Percentiles rank a stretch among this genome's conserved stretches.
Evolutionary conservation across 1,284 basidiomycete species (phyloP).

Genomic region (Takashimella koratensis): DNA sequence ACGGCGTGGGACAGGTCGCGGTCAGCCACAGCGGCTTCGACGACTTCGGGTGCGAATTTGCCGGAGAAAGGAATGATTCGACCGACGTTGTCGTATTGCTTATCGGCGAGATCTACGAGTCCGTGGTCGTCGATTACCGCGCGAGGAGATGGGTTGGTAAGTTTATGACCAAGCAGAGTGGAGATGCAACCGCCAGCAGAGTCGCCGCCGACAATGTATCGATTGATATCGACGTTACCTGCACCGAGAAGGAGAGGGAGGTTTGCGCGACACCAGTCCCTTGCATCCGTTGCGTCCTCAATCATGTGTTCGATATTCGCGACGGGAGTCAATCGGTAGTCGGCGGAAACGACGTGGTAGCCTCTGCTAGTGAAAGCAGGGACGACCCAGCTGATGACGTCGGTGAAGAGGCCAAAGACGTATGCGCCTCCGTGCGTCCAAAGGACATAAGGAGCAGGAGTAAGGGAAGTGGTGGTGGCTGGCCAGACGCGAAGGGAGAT

Average conservation of each 20-base stretch:
- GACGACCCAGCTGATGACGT: conserved; percentile 1
- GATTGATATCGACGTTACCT: background rate
- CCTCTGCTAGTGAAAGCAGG: background rate
- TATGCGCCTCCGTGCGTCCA: conserved; percentile 2
- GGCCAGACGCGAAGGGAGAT: conserved; percentile 27
- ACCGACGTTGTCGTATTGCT: conserved; percentile 3
- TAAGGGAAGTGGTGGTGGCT: background rate
- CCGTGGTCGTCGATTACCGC: conserved; percentile 28
- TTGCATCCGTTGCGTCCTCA: background rate
- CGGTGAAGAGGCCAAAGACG: background rate
- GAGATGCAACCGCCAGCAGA: conserved; percentile 1
- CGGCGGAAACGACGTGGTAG: conserved; percentile 1
- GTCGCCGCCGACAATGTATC: background rate
- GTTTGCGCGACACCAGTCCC: conserved; percentile 2
- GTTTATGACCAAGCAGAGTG: background rate
- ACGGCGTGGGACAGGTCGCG: conserved; percentile 10
- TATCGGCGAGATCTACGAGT: conserved; percentile 21
- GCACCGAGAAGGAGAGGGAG: conserved; percentile 9
- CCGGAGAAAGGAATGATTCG: background rate
- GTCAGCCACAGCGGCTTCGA: conserved; percentile 4
- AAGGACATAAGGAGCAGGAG: background rate
- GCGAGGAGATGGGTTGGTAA: conserved; percentile 17
- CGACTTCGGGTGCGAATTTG: conserved; percentile 1
- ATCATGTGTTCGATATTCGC: background rate
- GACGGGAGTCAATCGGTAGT: conserved; percentile 1